Evolutionary conservation across 208 protist genomes (phyloP).

Genomic region (Wallacemonas sp.): DNA sequence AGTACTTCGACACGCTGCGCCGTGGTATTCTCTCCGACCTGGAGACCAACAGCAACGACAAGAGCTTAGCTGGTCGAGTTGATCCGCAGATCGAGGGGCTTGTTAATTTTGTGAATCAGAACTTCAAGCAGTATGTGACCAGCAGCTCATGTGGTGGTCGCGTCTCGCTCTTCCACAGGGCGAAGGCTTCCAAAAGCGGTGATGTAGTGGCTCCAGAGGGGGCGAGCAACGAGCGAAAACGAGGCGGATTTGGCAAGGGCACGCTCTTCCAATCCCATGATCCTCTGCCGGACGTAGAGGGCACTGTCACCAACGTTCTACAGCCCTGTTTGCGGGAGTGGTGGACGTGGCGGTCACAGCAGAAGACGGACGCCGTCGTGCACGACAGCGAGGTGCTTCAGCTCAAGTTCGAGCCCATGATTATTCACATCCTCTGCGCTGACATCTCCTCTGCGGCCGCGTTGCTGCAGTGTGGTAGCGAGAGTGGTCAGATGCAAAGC

Average conservation of each 20-base stretch:
- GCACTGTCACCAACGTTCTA: conserved; percentile 19
- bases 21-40: conserved; percentile 55
- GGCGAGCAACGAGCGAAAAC: conserved; percentile 64
- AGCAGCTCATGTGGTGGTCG: conserved; percentile 80
- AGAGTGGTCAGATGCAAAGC: conserved; percentile 76
- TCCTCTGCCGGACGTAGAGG: conserved; percentile 30
- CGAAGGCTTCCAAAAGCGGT: conserved; percentile 10
- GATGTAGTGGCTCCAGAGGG: no score
- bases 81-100: conserved; percentile 54
- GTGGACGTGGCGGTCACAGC: conserved; percentile 38
- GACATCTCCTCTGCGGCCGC: conserved; percentile 51
- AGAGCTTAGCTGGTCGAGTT: conserved; percentile 73
- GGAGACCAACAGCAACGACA: conserved; percentile 57
- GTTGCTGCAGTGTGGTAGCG: conserved; percentile 70
- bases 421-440: conserved; percentile 72
- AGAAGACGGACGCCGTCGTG: conserved; percentile 20
- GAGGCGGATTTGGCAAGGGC: conserved; percentile 59
- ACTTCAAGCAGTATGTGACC: conserved; percentile 70
- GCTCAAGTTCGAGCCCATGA: conserved; percentile 88
- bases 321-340: conserved; percentile 45
- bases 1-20: conserved; percentile 40
- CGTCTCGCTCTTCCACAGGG: conserved; percentile 74
- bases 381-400: conserved; percentile 64
- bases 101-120: conserved; percentile 56
- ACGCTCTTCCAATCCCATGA: conserved; percentile 80